phyloP scores from a whole-genome alignment of 495 filamentous ascomycete species.

The Lentithecium fluviatile region DNA sequence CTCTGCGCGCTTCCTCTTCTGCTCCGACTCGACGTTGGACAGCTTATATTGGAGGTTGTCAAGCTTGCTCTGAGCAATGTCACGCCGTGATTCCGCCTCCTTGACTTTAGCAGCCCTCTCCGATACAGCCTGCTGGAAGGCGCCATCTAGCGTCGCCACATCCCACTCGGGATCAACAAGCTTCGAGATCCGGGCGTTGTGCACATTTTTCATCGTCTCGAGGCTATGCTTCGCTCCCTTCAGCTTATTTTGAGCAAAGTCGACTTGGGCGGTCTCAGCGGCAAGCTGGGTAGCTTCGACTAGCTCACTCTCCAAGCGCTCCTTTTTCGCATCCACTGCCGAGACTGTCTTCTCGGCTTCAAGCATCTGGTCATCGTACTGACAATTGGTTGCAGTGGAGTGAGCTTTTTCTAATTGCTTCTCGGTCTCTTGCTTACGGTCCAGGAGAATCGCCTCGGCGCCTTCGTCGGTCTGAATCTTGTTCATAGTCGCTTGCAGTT shows the following conservation, averaged over 20 bases:
- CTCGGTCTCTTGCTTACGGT: conserved; percentile 67
- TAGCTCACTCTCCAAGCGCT: conserved; percentile 70
- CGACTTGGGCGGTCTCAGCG: conserved; percentile 73
- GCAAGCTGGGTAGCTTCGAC: conserved; percentile 76
- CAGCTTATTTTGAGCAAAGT: conserved; percentile 72
- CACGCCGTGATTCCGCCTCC: conserved; percentile 66
- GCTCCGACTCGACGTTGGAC: conserved; percentile 57
- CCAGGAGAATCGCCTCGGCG: conserved; percentile 68
- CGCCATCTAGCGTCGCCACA: conserved; percentile 64
- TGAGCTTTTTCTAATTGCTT: conserved; percentile 60
- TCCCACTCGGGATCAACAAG: conserved; percentile 66
- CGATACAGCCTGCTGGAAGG: conserved; percentile 66
- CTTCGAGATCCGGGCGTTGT: conserved; percentile 64
- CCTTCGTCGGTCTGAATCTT: conserved; percentile 80
- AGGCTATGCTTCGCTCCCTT: conserved; percentile 68
- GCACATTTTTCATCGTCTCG: conserved; percentile 71
- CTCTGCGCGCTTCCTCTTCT: conserved; percentile 64
- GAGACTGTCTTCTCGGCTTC: conserved; percentile 61
- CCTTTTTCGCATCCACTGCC: conserved; percentile 64
- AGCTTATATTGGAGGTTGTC: conserved; percentile 77
- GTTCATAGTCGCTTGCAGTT: conserved; percentile 64
- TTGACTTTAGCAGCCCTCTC: conserved; percentile 52
- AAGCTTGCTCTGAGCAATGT: conserved; percentile 66
- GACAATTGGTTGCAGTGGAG: conserved; percentile 56
- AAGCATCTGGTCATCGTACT: conserved; percentile 68